phyloP scores from a whole-genome alignment of 2,329 filamentous ascomycete genomes.

The Colletotrichum scovillei region DNA sequence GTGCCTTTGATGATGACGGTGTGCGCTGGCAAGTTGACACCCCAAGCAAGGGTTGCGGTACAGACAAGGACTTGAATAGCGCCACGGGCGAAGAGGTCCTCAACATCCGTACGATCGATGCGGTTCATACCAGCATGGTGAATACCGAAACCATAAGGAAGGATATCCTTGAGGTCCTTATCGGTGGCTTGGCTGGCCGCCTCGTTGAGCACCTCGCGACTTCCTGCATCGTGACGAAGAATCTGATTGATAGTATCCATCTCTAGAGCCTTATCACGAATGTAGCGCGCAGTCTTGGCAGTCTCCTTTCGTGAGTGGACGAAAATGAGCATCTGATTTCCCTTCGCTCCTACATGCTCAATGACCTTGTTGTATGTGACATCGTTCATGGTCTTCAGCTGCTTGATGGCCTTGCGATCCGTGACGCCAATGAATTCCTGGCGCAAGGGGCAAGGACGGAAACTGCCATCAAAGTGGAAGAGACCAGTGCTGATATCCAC shows the following conservation, averaged over 20 bases:
- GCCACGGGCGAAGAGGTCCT: slow-evolving; percentile 92
- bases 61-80: slow-evolving; percentile 95
- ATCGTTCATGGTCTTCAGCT: slow-evolving; percentile 99
- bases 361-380: slow-evolving; percentile 98
- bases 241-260: slow-evolving; percentile 97
- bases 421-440: slow-evolving; percentile 98
- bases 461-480: slow-evolving; percentile 97
- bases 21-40: slow-evolving; percentile 97
- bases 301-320: slow-evolving; percentile 99
- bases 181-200: slow-evolving; percentile 87
- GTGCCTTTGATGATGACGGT: slow-evolving; percentile 99
- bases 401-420: slow-evolving; percentile 98
- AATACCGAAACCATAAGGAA: slow-evolving; percentile 97
- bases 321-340: slow-evolving; percentile 99
- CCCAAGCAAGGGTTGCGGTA: slow-evolving; percentile 98
- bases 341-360: slow-evolving; percentile 91
- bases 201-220: slow-evolving; percentile 86
- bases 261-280: slow-evolving; percentile 96
- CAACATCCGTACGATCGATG: slow-evolving; percentile 93
- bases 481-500: slow-evolving; percentile 87
- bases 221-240: slow-evolving; percentile 90
- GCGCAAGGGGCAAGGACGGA: slow-evolving; percentile 90
- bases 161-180: slow-evolving; percentile 88
- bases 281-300: slow-evolving; percentile 95
- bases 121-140: slow-evolving; percentile 98